Percentiles rank a stretch among this genome's conserved stretches.
These are phyloP conservation scores for Zygnema circumcarinatum DNA, from an alignment of 139 green algal genomes.

Conservation along the genomic window DNA sequence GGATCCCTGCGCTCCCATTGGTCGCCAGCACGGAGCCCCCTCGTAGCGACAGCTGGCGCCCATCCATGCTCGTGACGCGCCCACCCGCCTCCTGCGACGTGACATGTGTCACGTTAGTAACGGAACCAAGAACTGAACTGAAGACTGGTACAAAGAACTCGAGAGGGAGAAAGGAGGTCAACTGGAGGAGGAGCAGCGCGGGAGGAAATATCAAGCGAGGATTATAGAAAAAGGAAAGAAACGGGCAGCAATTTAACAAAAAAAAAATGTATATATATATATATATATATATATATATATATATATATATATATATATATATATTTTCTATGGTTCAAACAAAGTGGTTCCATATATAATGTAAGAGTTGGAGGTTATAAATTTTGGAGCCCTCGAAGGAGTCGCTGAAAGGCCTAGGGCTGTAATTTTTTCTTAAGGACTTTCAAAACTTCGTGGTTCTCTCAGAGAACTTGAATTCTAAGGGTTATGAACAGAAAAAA, in stretches of 20 bases:
- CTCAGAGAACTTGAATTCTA: no score
- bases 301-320: neutral
- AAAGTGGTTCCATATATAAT: neutral
- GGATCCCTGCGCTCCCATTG: slow-evolving; percentile 20
- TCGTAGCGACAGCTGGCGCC: slow-evolving; percentile 3
- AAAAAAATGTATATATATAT: neutral
- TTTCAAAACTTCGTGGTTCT: no score
- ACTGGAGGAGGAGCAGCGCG: neutral
- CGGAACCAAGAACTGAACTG: no score
- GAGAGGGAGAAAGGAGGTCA: neutral
- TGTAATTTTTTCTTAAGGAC: no score
- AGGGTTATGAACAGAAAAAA: no score
- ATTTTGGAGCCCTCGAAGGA: no score
- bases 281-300: neutral
- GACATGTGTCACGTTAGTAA: no score
- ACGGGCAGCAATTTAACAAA: no score
- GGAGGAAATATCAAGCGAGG: neutral
- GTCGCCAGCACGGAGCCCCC: slow-evolving; percentile 37
- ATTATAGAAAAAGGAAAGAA: no score
- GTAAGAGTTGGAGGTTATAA: neutral
- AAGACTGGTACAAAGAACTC: no score
- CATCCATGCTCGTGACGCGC: slow-evolving; percentile 28
- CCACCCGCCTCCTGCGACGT: slow-evolving; percentile 42
- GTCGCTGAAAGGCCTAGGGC: no score
- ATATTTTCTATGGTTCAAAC: neutral